Percentiles rank a stretch among this genome's conserved stretches.
Evolutionary conservation across 2,329 filamentous ascomycete genomes (phyloP).

Genomic region (Fusarium pininemorale): DNA sequence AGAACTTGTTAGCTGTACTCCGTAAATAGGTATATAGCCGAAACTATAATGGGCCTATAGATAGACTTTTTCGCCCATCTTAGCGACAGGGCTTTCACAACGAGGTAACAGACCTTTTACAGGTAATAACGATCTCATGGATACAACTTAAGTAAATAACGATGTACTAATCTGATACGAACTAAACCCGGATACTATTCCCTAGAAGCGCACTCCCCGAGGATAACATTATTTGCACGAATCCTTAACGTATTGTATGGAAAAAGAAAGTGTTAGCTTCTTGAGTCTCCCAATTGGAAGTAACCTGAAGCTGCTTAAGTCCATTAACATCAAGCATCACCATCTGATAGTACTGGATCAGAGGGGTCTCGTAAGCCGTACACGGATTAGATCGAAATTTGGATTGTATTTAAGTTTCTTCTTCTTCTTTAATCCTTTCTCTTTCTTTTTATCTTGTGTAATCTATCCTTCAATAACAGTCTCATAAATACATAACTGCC

Average conservation of each 20-base stretch:
- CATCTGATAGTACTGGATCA: neutral
- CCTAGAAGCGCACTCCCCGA: rapidly evolving
- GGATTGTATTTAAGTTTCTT: no score
- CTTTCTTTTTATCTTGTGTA: no score
- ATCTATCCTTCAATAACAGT: no score
- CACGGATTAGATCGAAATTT: no score
- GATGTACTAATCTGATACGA: neutral
- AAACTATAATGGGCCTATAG: neutral
- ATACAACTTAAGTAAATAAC: neutral
- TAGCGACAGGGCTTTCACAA: neutral
- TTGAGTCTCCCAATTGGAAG: neutral
- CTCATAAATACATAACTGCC: no score
- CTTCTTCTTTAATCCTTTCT: no score
- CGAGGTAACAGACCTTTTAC: neutral
- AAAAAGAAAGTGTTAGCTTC: neutral
- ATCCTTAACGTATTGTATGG: neutral
- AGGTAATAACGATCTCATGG: neutral
- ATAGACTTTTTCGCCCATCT: neutral
- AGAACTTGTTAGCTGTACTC: neutral
- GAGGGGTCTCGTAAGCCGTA: no score
- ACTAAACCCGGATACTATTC: neutral
- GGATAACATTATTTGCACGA: rapidly evolving
- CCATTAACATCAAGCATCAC: neutral
- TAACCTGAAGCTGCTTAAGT: neutral
- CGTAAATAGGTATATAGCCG: neutral